A percentile compares a stretch with the other conserved stretches of the same genome.
Conservation (phyloP, 768 basidiomycete genomes). For the Exsudoporus frostii region DNA sequence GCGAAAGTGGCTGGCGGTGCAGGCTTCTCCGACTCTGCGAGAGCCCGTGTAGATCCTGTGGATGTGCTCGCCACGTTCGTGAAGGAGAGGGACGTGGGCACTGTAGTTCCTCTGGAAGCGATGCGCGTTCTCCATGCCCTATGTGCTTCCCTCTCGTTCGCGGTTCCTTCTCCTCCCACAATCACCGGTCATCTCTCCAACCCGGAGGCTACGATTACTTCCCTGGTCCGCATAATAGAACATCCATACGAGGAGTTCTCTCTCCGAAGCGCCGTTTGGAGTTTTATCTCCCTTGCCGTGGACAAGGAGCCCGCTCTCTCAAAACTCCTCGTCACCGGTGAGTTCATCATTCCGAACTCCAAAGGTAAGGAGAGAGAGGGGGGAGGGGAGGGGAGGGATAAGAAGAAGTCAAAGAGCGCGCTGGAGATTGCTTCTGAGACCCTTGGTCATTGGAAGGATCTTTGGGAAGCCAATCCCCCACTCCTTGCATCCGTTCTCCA, state of each 20-base stretch:
- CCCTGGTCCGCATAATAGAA: constrained; percentile 67
- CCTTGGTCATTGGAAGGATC: constrained; percentile 64
- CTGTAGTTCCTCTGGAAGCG: constrained; percentile 60
- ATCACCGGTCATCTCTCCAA: constrained; percentile 77
- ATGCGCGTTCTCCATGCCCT: constrained; percentile 65
- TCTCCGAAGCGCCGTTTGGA: constrained; percentile 78
- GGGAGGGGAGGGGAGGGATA: constrained; percentile 13
- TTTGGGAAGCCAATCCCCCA: constrained; percentile 77
- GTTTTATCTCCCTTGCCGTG: constrained; percentile 75
- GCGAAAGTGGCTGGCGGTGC: constrained; percentile 54
- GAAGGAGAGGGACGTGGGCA: constrained; percentile 59
- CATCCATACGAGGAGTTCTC: constrained; percentile 77
- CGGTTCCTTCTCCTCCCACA: constrained; percentile 62
- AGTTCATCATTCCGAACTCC: constrained; percentile 49
- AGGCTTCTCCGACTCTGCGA: constrained; percentile 40
- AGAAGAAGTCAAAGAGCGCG: constrained; percentile 49
- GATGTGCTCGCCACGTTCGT: constrained; percentile 71
- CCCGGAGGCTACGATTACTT: constrained; percentile 65
- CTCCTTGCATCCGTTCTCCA: constrained; percentile 69
- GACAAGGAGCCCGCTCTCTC: constrained; percentile 86
- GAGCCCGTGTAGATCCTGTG: constrained; percentile 62
- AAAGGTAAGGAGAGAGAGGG: constrained; percentile 39
- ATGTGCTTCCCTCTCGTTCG: constrained; percentile 58
- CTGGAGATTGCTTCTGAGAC: constrained; percentile 65
- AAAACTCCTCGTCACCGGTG: constrained; percentile 72